Conservation (phyloP, 225 moss, liverwort and hornwort genomes). For the Bryoerythrophyllum caledonicum region DNA sequence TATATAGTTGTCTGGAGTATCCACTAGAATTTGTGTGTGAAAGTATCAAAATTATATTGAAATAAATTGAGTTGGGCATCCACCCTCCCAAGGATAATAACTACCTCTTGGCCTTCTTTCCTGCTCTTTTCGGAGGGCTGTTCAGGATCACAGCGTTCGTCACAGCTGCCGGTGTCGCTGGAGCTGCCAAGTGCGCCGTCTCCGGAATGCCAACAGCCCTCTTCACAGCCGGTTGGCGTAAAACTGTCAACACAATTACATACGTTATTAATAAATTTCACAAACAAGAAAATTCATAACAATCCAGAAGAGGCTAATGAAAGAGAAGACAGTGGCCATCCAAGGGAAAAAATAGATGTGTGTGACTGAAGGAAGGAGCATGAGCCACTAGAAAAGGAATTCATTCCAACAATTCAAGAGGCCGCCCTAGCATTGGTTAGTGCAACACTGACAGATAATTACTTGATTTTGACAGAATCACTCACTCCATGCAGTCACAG, state of each 20-base stretch:
- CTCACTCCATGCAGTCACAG: neutral
- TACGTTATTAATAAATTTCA: neutral
- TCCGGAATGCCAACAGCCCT: slow-evolving; percentile 83
- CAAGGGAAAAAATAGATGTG: no score
- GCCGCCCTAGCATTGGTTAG: no score
- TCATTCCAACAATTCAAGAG: no score
- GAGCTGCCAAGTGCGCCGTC: slow-evolving; percentile 75
- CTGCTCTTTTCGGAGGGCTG: slow-evolving; percentile 54
- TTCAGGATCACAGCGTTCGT: slow-evolving; percentile 70
- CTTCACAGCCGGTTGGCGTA: slow-evolving; percentile 78
- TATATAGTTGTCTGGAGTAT: neutral
- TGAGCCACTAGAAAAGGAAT: no score
- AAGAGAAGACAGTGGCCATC: no score
- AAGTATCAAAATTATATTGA: slow-evolving; percentile 21
- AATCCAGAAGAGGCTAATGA: no score
- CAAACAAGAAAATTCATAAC: neutral
- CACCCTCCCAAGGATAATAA: slow-evolving; percentile 14
- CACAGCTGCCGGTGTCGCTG: slow-evolving; percentile 48
- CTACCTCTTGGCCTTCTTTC: slow-evolving; percentile 50
- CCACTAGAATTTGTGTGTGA: neutral
- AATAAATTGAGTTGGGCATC: neutral
- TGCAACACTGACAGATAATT: neutral
- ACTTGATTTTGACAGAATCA: neutral
- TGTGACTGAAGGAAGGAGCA: no score
- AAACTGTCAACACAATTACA: slow-evolving; percentile 46